A percentile compares a stretch with the other conserved stretches of the same genome.
Evolutionary conservation across 176 grass and related monocot species (phyloP).

Genomic region (Eremochloa ophiuroides): DNA sequence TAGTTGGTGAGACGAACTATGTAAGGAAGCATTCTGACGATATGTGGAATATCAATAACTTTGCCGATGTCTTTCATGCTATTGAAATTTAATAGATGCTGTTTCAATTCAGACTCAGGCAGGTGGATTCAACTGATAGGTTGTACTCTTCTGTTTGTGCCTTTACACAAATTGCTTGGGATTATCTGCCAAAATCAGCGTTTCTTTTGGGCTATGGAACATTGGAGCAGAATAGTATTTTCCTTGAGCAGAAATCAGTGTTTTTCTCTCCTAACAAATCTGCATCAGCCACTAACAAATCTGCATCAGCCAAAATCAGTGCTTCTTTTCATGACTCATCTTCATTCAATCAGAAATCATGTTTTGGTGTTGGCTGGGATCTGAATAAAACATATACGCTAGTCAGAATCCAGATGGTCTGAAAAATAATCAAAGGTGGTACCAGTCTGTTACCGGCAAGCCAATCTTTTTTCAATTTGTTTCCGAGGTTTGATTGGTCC

Average conservation of each 20-base stretch:
- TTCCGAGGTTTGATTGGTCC: background rate
- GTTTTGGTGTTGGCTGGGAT: background rate
- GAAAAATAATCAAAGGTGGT: background rate
- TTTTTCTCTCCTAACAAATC: too few species aligned
- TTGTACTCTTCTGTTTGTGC: conserved; percentile 11
- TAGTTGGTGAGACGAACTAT: background rate
- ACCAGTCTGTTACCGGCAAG: background rate
- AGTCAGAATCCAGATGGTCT: background rate
- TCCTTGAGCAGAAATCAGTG: too few species aligned
- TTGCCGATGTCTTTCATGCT: background rate
- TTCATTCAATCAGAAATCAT: background rate
- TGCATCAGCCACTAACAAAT: too few species aligned
- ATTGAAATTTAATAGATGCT: background rate
- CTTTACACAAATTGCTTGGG: background rate
- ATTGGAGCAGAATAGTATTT: too few species aligned
- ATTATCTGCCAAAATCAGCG: too few species aligned
- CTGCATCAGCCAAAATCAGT: too few species aligned
- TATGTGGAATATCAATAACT: background rate
- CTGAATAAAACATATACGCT: background rate
- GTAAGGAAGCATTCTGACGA: background rate
- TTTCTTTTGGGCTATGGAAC: too few species aligned
- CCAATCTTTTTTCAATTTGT: background rate
- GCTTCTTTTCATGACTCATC: too few species aligned
- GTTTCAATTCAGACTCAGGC: background rate
- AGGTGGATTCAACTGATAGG: background rate